Conservation (phyloP, 2,329 filamentous ascomycete species). For the Monosporascus cannonballus region DNA sequence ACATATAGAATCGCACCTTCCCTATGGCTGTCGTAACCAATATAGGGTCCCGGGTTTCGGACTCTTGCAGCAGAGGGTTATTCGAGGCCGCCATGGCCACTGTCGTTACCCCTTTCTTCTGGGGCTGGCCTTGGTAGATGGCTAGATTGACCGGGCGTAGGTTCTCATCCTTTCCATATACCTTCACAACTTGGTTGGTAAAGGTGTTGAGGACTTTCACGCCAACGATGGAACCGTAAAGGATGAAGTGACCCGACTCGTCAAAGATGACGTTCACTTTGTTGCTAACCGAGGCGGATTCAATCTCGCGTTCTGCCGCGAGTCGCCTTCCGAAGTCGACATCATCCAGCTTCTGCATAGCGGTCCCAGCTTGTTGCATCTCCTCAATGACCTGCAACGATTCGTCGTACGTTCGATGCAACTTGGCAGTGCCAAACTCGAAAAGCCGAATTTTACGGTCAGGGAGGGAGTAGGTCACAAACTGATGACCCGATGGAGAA, state of each 20-base stretch:
- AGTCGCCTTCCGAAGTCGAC: slow-evolving; percentile 88
- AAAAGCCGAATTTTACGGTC: slow-evolving; percentile 92
- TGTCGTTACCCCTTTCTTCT: slow-evolving; percentile 88
- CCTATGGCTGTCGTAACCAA: slow-evolving; percentile 76
- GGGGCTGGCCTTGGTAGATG: slow-evolving; percentile 90
- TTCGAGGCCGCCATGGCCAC: slow-evolving; percentile 94
- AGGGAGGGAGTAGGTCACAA: slow-evolving; percentile 85
- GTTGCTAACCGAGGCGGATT: slow-evolving; percentile 58
- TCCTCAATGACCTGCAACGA: slow-evolving; percentile 83
- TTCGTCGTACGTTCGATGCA: slow-evolving; percentile 91
- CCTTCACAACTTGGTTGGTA: slow-evolving; percentile 85
- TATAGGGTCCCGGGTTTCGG: slow-evolving; percentile 85
- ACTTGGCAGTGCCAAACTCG: slow-evolving; percentile 82
- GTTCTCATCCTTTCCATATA: slow-evolving; percentile 85
- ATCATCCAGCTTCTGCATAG: slow-evolving; percentile 73
- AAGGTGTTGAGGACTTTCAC: slow-evolving; percentile 95
- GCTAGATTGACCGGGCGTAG: slow-evolving; percentile 77
- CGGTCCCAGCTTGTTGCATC: slow-evolving; percentile 92
- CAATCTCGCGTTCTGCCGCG: slow-evolving; percentile 80
- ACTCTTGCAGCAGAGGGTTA: slow-evolving; percentile 89
- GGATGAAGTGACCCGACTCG: slow-evolving; percentile 89
- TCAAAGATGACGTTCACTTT: slow-evolving; percentile 89
- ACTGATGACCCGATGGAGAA: slow-evolving; percentile 78
- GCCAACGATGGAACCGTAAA: slow-evolving; percentile 88
- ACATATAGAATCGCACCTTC: slow-evolving; percentile 96